These are phyloP conservation scores for barrel medic (Medicago truncatula) DNA, from an alignment of 306 rosid species.

Conservation along the genomic window DNA sequence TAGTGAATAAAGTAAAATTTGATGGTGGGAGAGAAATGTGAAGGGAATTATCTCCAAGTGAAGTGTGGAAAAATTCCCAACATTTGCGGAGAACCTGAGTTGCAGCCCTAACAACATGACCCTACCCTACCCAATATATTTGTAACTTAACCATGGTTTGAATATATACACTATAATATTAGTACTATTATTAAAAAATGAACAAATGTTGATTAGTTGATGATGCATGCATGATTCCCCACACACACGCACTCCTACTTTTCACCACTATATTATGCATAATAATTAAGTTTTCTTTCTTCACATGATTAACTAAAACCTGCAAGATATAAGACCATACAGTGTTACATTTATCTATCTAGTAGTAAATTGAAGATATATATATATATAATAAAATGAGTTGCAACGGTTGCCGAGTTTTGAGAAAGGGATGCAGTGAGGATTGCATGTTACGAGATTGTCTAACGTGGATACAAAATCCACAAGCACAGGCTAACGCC, in stretches of 20 bases:
- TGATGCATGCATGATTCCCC: not conserved
- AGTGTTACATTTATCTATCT: not conserved
- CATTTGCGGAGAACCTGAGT: constrained; percentile 1
- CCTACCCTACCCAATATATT: not conserved
- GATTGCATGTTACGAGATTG: constrained; percentile 68
- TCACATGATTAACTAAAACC: not conserved
- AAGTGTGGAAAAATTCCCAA: not conserved
- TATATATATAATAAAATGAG: constrained; percentile 51
- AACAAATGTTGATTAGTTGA: not conserved
- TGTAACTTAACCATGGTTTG: constrained; percentile 9
- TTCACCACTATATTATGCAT: not conserved
- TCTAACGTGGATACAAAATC: constrained; percentile 57
- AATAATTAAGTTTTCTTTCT: not conserved
- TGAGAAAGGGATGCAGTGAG: constrained; percentile 74
- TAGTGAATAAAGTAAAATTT: not conserved
- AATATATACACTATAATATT: not conserved
- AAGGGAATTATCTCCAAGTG: not conserved
- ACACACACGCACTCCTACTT: not conserved
- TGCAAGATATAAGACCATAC: not conserved
- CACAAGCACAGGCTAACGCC: constrained; percentile 68
- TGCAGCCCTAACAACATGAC: no score
- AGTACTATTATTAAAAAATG: not conserved
- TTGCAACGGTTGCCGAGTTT: constrained; percentile 80
- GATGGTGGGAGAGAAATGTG: no score
- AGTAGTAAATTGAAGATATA: no score